These are phyloP conservation scores for Anthracocystis panici-leucophaei DNA, from an alignment of 1,284 basidiomycete genomes.

Conservation along the genomic window DNA sequence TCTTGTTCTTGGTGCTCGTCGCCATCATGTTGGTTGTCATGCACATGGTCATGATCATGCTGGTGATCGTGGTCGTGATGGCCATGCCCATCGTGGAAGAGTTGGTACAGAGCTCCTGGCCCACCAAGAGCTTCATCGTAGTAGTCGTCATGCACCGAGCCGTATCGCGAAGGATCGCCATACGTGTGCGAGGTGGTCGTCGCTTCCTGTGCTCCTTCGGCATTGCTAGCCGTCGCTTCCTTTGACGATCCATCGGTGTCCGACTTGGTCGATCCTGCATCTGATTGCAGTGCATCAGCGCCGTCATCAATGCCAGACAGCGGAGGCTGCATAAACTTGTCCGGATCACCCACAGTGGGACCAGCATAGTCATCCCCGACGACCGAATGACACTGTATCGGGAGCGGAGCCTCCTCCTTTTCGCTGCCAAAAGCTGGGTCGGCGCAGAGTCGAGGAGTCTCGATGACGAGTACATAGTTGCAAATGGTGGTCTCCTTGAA, in stretches of 20 bases:
- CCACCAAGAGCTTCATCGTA: conserved; percentile 47
- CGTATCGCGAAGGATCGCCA: conserved; percentile 45
- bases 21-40: not conserved
- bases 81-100: conserved; percentile 10
- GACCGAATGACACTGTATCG: conserved; percentile 40
- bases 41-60: not conserved
- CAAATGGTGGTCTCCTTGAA: conserved; percentile 66
- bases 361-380: conserved; percentile 39
- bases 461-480: conserved; percentile 60
- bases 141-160: conserved; percentile 48
- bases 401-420: conserved; percentile 40
- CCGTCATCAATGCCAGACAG: conserved; percentile 12
- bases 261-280: not conserved
- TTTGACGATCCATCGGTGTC: not conserved
- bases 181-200: conserved; percentile 38
- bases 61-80: conserved; percentile 9
- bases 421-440: conserved; percentile 47
- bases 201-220: conserved; percentile 1
- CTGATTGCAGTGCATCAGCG: not conserved
- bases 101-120: conserved; percentile 25
- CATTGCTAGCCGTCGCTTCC: not conserved
- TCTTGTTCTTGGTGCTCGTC: conserved; percentile 21
- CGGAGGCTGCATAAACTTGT: conserved; percentile 6
- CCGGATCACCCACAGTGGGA: conserved; percentile 30
- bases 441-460: conserved; percentile 47